These are phyloP conservation scores for Mortierella sp. DNA, from an alignment of 371 early-diverging fungal species.

Conservation along the genomic window DNA sequence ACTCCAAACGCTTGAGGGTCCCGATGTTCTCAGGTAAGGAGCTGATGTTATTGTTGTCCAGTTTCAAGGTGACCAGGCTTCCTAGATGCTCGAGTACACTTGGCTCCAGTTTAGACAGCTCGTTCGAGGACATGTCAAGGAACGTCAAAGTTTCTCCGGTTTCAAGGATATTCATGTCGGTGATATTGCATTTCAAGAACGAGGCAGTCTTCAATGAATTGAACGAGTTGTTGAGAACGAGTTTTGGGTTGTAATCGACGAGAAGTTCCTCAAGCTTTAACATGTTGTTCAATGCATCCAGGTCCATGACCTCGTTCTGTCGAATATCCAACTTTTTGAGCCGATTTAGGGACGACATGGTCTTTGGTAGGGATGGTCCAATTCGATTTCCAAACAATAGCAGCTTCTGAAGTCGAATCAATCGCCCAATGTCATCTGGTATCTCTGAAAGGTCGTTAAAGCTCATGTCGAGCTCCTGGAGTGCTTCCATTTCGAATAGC, in stretches of 20 bases:
- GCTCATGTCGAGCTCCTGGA: slow-evolving; percentile 82
- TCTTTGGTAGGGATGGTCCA: slow-evolving; percentile 72
- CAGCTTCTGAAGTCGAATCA: slow-evolving; percentile 71
- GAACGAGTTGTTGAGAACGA: slow-evolving; percentile 58
- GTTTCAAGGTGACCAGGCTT: slow-evolving; percentile 65
- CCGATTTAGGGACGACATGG: slow-evolving; percentile 67
- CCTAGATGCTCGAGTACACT: slow-evolving; percentile 68
- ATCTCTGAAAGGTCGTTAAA: slow-evolving; percentile 83
- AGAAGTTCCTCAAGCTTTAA: slow-evolving; percentile 70
- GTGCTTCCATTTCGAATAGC: slow-evolving; percentile 66
- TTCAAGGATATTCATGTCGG: slow-evolving; percentile 57
- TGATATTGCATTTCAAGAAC: slow-evolving; percentile 67
- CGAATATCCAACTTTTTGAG: slow-evolving; percentile 82
- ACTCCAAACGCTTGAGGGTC: slow-evolving; percentile 60
- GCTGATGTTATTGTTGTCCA: slow-evolving; percentile 82
- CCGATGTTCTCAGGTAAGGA: slow-evolving; percentile 73
- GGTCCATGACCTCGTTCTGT: slow-evolving; percentile 75
- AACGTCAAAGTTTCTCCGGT: slow-evolving; percentile 54
- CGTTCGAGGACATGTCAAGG: slow-evolving; percentile 77
- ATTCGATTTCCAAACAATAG: slow-evolving; percentile 80
- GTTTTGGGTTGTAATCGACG: slow-evolving; percentile 76
- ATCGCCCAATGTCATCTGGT: slow-evolving; percentile 78
- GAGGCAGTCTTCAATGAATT: slow-evolving; percentile 56
- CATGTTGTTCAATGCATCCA: slow-evolving; percentile 68
- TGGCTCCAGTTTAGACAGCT: slow-evolving; percentile 73